These are phyloP conservation scores for Epithemia pelagica DNA, from an alignment of 108 stramenopile species.

Conservation along the genomic window DNA sequence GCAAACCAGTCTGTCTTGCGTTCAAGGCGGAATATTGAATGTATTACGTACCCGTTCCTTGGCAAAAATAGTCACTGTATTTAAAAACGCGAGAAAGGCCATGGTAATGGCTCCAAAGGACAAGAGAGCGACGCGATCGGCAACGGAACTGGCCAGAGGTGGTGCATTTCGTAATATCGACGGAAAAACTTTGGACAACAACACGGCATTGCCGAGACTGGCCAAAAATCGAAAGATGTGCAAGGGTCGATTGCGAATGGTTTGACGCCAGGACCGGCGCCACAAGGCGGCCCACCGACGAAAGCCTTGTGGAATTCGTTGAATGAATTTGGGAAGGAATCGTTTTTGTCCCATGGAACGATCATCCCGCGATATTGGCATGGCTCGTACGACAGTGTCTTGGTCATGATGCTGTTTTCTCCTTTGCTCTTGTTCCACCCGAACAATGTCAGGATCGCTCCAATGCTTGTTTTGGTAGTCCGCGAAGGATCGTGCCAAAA, in stretches of 20 bases:
- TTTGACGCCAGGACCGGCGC: slow-evolving; percentile 69
- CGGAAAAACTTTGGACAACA: slow-evolving; percentile 62
- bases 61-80: slow-evolving; percentile 71
- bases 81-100: slow-evolving; percentile 72
- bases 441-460: neutral
- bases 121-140: slow-evolving; percentile 74
- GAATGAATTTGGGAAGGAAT: neutral
- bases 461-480: slow-evolving; percentile 13
- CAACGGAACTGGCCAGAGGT: slow-evolving; percentile 63
- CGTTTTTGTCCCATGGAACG: neutral
- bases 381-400: neutral
- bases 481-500: slow-evolving; percentile 26
- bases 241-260: slow-evolving; percentile 46
- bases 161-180: slow-evolving; percentile 39
- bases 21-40: no score
- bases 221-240: slow-evolving; percentile 48
- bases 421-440: neutral
- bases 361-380: neutral
- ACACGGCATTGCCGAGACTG: slow-evolving; percentile 43
- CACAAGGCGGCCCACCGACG: slow-evolving; percentile 53
- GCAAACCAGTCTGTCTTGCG: no score
- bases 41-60: slow-evolving; percentile 34
- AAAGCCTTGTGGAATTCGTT: neutral
- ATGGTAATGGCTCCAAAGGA: slow-evolving; percentile 76
- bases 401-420: neutral